Percentiles rank a stretch among this genome's conserved stretches.
phyloP scores from a whole-genome alignment of 345 rosid species.

The Nephelium lappaceum region DNA sequence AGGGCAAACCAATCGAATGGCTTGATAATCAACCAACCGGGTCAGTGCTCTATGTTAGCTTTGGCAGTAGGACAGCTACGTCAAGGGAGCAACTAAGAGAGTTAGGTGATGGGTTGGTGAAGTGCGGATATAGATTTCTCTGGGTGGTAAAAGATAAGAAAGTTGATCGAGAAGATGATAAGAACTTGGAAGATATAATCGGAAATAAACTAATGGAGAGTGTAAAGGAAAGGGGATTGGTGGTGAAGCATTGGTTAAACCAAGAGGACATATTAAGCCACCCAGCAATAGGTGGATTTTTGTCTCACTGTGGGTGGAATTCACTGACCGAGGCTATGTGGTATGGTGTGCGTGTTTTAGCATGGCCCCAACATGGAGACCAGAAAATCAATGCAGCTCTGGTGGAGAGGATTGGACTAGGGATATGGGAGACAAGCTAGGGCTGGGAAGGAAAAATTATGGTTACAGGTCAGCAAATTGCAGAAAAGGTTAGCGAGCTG shows the following conservation, averaged over 20 bases:
- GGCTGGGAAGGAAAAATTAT: conserved; percentile 28
- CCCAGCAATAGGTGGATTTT: conserved; percentile 26
- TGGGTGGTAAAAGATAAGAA: conserved; percentile 32
- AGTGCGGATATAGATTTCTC: conserved; percentile 15
- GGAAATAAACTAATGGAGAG: conserved; percentile 21
- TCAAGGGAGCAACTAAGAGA: conserved; percentile 34
- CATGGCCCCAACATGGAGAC: conserved; percentile 37
- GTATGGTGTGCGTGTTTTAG: conserved; percentile 29
- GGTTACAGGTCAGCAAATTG: conserved; percentile 22
- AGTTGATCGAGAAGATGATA: conserved; percentile 29
- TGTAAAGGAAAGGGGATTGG: conserved; percentile 19
- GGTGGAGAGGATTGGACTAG: conserved; percentile 27
- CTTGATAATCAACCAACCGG: conserved; percentile 27
- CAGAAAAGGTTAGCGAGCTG: neutral
- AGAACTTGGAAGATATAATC: conserved; percentile 7
- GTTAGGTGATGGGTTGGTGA: conserved; percentile 28
- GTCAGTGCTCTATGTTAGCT: conserved; percentile 33
- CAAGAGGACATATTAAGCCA: conserved; percentile 23
- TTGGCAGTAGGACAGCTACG: conserved; percentile 37
- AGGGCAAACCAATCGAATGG: conserved; percentile 19
- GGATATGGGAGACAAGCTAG: conserved; percentile 29
- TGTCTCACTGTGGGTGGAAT: conserved; percentile 42
- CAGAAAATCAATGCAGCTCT: conserved; percentile 33
- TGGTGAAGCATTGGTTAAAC: conserved; percentile 27
- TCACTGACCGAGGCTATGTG: conserved; percentile 26